Evolutionary conservation across 192 early-diverging fungal genomes (phyloP), one percentile per base, ranked within the genome.

Genomic region (Chytriomyces confervae): DNA sequence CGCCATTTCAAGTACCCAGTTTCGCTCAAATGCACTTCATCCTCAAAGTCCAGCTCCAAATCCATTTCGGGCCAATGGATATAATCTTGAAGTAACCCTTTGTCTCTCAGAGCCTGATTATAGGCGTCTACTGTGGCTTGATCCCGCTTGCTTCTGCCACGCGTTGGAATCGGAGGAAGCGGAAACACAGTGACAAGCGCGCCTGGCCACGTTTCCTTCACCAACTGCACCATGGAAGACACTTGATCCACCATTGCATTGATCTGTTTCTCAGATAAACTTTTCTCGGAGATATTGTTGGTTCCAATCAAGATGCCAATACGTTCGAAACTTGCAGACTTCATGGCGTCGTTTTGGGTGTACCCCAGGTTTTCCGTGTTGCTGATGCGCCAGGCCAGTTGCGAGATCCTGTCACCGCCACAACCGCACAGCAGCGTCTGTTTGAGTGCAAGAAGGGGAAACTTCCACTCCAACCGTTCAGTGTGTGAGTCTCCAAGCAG

Each of bases 401-500:
- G 77, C 18, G 53, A 71, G 9, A 78, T 70, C 18, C 48, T 23
- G 51, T 78, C 77, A 4, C 77, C 77, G 23, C 77, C 77, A n/a
- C 70, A 43, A 5, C 77, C 77, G 24, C 77, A 78, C 29, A 78
- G 8, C 77, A 67, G 72, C 61, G 77, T 78, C 24, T 51, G 7
- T 48, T 71, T 51, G 18, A 69, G 77, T 62, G 66, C 68, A 5
- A 78, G 50, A 5, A 47, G 49, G 5, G 66, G 77, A 62, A 72
- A 78, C 36, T 60, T 20, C 77, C 77, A 78, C 7, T 36, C 16
- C 13, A 78, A 36, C 23, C 77, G 66, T 61, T 78, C 77, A 0
- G 61, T 71, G 47, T 78, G 77, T 24, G 69, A 72, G 72, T 78
- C 77, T 9, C 77, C 77, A 5, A 78, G 63, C 9, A 78, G 49